phyloP scores from a whole-genome alignment of 2,329 filamentous ascomycete genomes.

The Botrytis fabae region DNA sequence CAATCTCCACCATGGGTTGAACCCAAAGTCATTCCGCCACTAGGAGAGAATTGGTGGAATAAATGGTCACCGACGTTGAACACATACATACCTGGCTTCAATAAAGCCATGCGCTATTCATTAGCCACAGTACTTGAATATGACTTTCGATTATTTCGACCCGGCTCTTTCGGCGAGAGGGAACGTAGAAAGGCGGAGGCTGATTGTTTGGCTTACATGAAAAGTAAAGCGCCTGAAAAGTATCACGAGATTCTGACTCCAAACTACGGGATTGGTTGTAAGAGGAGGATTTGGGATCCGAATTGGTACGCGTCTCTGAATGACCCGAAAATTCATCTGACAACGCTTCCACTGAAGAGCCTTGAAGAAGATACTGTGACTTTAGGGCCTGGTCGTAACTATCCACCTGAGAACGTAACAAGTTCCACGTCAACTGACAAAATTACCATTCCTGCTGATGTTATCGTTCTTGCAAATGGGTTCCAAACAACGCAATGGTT shows the following conservation, averaged over 20 bases:
- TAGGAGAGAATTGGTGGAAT: conserved; percentile 46
- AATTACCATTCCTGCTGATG: conserved; percentile 52
- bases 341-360: conserved; percentile 50
- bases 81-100: conserved; percentile 50
- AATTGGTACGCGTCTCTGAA: conserved; percentile 52
- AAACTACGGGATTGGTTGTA: conserved; percentile 57
- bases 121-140: conserved; percentile 47
- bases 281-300: conserved; percentile 55
- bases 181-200: conserved; percentile 47
- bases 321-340: conserved; percentile 52
- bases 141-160: conserved; percentile 51
- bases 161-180: conserved; percentile 43
- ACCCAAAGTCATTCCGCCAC: conserved; percentile 44
- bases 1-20: conserved; percentile 58
- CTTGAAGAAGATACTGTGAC: conserved; percentile 51
- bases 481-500: conserved; percentile 57
- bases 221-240: conserved; percentile 51
- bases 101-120: conserved; percentile 44
- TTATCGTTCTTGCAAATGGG: conserved; percentile 59
- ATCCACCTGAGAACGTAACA: conserved; percentile 42
- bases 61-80: conserved; percentile 49
- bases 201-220: conserved; percentile 48
- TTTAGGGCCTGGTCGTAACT: conserved; percentile 51
- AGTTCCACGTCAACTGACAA: conserved; percentile 38
- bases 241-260: conserved; percentile 60